A percentile compares a stretch with the other conserved stretches of the same genome.
phyloP scores from a whole-genome alignment of 2,329 filamentous ascomycete genomes.

The Trichoderma sp. region DNA sequence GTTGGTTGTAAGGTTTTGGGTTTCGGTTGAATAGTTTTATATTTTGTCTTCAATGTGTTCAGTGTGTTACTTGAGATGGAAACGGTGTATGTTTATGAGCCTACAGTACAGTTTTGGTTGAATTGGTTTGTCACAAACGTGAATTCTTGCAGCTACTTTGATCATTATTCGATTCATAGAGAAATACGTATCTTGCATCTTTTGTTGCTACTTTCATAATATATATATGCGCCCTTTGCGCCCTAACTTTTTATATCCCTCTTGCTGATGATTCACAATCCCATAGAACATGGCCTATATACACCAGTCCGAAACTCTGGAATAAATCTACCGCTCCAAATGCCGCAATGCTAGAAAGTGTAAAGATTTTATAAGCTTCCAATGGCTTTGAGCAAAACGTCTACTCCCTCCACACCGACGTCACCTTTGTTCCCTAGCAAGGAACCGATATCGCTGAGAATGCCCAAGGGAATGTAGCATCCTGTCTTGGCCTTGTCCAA shows the following conservation, averaged over 20 bases:
- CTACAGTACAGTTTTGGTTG: neutral
- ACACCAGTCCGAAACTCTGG: neutral
- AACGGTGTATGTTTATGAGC: neutral
- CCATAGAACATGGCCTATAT: slow-evolving; percentile 13
- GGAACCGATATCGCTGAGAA: slow-evolving; percentile 85
- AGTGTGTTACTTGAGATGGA: neutral
- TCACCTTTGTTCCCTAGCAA: slow-evolving; percentile 65
- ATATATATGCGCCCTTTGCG: slow-evolving; percentile 3
- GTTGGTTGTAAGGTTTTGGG: neutral
- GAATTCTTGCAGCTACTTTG: neutral
- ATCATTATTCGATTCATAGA: neutral
- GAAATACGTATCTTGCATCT: neutral
- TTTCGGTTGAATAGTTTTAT: neutral
- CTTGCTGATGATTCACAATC: neutral
- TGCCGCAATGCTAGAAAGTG: neutral
- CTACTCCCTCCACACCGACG: slow-evolving; percentile 56
- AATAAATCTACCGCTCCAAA: neutral
- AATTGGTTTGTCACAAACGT: neutral
- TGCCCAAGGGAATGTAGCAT: slow-evolving; percentile 80
- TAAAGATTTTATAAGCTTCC: slow-evolving; percentile 54
- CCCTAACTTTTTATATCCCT: neutral
- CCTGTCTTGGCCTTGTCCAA: slow-evolving; percentile 78
- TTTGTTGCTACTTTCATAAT: neutral
- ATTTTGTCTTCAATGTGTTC: slow-evolving; percentile 8
- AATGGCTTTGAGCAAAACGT: slow-evolving; percentile 64